phyloP scores from a whole-genome alignment of 805 yeast genomes.

The Isabelozyma rhagii region DNA sequence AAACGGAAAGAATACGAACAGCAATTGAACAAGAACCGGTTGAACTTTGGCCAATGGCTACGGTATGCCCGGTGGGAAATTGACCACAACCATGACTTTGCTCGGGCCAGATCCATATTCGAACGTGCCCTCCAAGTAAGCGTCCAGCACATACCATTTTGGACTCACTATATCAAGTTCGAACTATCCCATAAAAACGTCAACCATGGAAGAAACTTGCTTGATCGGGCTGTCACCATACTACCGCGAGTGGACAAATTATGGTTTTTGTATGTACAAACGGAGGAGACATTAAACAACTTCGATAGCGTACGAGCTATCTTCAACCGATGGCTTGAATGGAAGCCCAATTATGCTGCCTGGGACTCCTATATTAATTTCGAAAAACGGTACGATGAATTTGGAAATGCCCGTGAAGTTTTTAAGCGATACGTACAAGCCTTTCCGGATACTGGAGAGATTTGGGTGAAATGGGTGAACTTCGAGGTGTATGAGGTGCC shows the following conservation, averaged over 20 bases:
- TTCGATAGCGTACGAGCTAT: conserved; percentile 57
- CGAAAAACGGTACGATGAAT: conserved; percentile 64
- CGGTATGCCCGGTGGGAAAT: conserved; percentile 87
- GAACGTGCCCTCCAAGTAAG: conserved; percentile 84
- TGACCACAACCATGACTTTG: conserved; percentile 67
- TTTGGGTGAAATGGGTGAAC: conserved; percentile 75
- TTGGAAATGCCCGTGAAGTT: conserved; percentile 53
- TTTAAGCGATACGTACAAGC: conserved; percentile 46
- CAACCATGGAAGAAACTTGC: conserved; percentile 83
- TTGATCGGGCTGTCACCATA: conserved; percentile 71
- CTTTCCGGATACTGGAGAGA: conserved; percentile 27
- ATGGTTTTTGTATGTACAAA: conserved; percentile 79
- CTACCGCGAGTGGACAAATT: conserved; percentile 80
- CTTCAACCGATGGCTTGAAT: conserved; percentile 75
- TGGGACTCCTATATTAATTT: conserved; percentile 76
- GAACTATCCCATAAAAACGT: conserved; percentile 72
- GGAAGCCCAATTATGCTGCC: conserved; percentile 67
- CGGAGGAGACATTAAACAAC: conserved; percentile 77
- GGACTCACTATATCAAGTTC: conserved; percentile 79
- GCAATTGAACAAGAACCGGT: conserved; percentile 79
- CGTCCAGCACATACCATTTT: conserved; percentile 70
- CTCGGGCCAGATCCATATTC: conserved; percentile 80
- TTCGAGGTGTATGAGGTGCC: conserved; percentile 52
- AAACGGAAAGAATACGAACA: conserved; percentile 82
- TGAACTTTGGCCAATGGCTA: conserved; percentile 85